Evolutionary conservation across 495 filamentous ascomycete genomes (phyloP), one percentile per base, ranked within the genome.

Genomic region (Podospora conica): DNA sequence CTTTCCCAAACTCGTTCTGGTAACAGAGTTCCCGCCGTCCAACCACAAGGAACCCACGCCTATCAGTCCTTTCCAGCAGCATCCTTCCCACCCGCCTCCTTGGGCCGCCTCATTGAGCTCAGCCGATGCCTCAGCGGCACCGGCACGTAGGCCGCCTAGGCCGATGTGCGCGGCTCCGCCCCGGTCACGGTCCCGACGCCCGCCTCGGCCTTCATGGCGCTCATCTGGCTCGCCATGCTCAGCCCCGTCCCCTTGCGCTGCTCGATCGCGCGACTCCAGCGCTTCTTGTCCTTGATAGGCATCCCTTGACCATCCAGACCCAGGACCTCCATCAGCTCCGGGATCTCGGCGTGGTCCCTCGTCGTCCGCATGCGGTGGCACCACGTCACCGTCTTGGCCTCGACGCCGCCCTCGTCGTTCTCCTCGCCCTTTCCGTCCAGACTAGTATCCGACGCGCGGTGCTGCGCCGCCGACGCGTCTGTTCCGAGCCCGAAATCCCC

Each of bases 301-400:
- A 67, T 60, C 7, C 74, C 79, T n/a, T 65, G 66, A 0, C 75
- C 83, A 65, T 86, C 81, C 24, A 90, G 64, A 3, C 87, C 88
- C 28, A 92, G 73, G 53, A 91, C 75, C 73, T 82, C 77, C 76
- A 84, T 80, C 53, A 93, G 64, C 63, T 87, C 84, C 1, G 81
- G 72, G 0, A 95, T 76, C 80, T 92, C 91, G 1, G 84, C 82
- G 70, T 97, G 93, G 70, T 92, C 91, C 53, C 92, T 74, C 25
- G 90, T 93, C 61, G 84, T 90, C 69, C 79, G 78, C 91, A 97
- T 97, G 3, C 92, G 83, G 76, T 93, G 90, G 70, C 89, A 93
- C 92, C 92, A 96, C 2, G 84, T 85, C 1, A 90, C 84, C 55
- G 77, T 73, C 72, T 87, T 88, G 54, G 84, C 83, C 69, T 83